Percentiles rank a stretch among this genome's conserved stretches.
These are phyloP conservation scores for Psilocybe subaeruginosa DNA, from an alignment of 768 basidiomycete genomes.

Conservation along the genomic window DNA sequence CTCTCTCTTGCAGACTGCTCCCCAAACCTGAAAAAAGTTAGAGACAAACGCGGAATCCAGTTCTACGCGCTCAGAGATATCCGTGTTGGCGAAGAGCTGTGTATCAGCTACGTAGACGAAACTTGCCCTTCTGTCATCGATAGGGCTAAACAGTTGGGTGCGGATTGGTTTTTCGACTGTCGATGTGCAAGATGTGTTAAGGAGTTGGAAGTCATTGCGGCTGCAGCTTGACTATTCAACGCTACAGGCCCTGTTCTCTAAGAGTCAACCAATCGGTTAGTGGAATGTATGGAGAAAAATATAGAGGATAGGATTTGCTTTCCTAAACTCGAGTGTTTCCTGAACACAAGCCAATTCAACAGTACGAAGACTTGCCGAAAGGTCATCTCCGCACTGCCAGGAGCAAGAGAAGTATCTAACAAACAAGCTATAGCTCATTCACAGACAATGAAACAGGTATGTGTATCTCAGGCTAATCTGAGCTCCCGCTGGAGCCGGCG, in stretches of 20 bases:
- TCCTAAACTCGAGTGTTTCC: too few species aligned
- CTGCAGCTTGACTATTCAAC: neutral
- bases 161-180: slow-evolving; percentile 63
- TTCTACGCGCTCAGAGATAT: slow-evolving; percentile 50
- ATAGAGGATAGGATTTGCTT: too few species aligned
- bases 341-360: too few species aligned
- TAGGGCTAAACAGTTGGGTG: slow-evolving; percentile 42
- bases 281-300: too few species aligned
- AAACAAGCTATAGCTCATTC: too few species aligned
- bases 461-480: too few species aligned
- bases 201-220: slow-evolving; percentile 22
- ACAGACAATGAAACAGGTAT: too few species aligned
- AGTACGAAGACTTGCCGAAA: too few species aligned
- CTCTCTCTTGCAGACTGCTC: slow-evolving; percentile 43
- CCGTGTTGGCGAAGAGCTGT: slow-evolving; percentile 55
- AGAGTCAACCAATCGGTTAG: neutral
- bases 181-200: slow-evolving; percentile 46
- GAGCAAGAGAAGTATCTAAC: too few species aligned
- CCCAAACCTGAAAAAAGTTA: slow-evolving; percentile 53
- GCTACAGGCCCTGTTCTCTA: neutral
- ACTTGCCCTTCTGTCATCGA: slow-evolving; percentile 26
- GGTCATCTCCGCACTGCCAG: too few species aligned
- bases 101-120: slow-evolving; percentile 53
- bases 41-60: slow-evolving; percentile 40
- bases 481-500: too few species aligned